Percentiles rank a stretch among this genome's conserved stretches.
phyloP scores from a whole-genome alignment of 805 yeast genomes.

The Clavispora carvajalis region DNA sequence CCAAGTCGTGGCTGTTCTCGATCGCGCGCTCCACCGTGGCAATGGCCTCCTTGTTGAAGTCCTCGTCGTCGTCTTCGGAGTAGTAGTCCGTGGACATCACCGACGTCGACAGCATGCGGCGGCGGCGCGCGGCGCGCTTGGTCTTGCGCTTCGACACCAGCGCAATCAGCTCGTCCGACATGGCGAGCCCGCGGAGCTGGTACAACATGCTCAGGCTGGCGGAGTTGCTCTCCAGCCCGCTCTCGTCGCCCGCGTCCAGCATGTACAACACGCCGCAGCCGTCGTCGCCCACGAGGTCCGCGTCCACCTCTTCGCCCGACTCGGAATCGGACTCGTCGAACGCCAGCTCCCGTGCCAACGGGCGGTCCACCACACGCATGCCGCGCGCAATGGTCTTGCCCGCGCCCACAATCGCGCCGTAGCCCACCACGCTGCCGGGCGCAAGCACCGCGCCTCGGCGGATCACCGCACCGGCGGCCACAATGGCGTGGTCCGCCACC shows the following conservation, averaged over 20 bases:
- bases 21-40: constrained; percentile 91
- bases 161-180: constrained; percentile 56
- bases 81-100: constrained; percentile 42
- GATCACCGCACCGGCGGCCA: constrained; percentile 61
- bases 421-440: constrained; percentile 79
- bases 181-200: constrained; percentile 41
- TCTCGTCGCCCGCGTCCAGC: constrained; percentile 31
- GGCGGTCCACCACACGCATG: constrained; percentile 48
- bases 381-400: constrained; percentile 44
- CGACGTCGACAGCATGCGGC: constrained; percentile 34
- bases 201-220: constrained; percentile 38
- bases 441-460: constrained; percentile 47
- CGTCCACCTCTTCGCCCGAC: constrained; percentile 17
- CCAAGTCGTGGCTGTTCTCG: constrained; percentile 87
- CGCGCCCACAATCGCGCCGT: constrained; percentile 60
- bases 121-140: constrained; percentile 28
- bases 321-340: constrained; percentile 25
- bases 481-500: constrained; percentile 54
- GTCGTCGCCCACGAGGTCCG: constrained; percentile 40
- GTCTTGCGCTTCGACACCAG: constrained; percentile 44
- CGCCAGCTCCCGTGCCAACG: constrained; percentile 22
- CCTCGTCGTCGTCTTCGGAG: constrained; percentile 53
- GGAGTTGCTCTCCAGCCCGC: constrained; percentile 37
- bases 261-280: constrained; percentile 48
- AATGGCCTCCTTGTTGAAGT: constrained; percentile 82